Conservation (phyloP, 371 early-diverging fungal genomes). For the Mortierella sp. region DNA sequence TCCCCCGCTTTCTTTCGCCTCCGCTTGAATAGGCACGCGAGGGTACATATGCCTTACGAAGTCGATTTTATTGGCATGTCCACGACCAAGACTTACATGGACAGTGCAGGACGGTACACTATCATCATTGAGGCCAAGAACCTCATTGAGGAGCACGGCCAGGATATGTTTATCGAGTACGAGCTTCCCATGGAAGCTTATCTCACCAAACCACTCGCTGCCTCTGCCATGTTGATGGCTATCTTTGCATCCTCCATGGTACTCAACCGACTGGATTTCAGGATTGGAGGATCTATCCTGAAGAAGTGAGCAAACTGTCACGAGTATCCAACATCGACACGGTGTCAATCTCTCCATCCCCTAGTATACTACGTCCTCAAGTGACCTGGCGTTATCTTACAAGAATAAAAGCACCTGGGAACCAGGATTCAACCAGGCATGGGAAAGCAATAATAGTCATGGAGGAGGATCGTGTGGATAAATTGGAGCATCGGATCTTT, state of each 20-base stretch:
- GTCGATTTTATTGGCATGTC: constrained; percentile 60
- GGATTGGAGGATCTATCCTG: constrained; percentile 29
- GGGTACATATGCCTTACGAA: constrained; percentile 69
- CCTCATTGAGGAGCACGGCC: constrained; percentile 71
- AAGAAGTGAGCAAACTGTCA: no score
- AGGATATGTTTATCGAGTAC: constrained; percentile 54
- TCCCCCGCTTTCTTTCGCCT: background rate
- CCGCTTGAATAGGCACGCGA: constrained; percentile 66
- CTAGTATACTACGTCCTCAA: no score
- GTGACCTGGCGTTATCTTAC: no score
- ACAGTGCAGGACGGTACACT: constrained; percentile 82
- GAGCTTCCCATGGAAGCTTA: constrained; percentile 24
- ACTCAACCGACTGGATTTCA: constrained; percentile 36
- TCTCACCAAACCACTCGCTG: constrained; percentile 50
- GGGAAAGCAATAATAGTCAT: no score
- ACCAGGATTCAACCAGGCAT: no score
- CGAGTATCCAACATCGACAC: background rate
- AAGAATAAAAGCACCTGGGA: no score
- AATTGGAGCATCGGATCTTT: no score
- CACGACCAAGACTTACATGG: constrained; percentile 76
- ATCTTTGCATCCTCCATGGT: constrained; percentile 42
- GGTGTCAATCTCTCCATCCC: no score
- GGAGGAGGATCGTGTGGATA: no score
- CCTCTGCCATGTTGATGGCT: constrained; percentile 40
- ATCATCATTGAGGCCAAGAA: constrained; percentile 72